These are phyloP conservation scores for Chlorella sp. DNA, from an alignment of 139 green algal species.

Conservation along the genomic window DNA sequence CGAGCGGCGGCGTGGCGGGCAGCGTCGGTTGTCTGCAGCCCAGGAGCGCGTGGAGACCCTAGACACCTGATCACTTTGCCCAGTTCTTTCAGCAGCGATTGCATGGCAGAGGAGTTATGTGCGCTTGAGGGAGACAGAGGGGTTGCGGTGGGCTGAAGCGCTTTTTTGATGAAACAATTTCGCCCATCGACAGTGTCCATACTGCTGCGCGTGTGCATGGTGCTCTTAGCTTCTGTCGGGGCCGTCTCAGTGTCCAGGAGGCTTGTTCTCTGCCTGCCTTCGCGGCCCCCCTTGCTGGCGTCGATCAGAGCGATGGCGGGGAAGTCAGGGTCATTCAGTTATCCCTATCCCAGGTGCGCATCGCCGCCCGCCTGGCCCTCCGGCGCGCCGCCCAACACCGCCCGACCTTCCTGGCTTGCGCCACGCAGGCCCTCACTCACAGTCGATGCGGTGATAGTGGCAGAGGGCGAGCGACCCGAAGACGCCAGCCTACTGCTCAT, in stretches of 20 bases:
- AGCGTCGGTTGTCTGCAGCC: not conserved
- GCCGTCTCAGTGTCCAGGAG: not conserved
- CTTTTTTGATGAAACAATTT: not conserved
- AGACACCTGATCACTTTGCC: conserved; percentile 14
- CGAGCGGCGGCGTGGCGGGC: not conserved
- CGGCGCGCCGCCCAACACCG: not conserved
- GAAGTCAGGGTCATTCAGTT: too few relatives aligned
- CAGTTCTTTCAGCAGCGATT: conserved; percentile 1
- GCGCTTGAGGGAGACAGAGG: too few relatives aligned
- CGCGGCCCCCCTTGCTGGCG: not conserved
- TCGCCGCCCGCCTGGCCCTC: not conserved
- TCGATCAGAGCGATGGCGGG: too few relatives aligned
- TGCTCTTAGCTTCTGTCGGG: not conserved
- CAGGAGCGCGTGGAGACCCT: not conserved
- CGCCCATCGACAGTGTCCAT: not conserved
- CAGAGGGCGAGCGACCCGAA: not conserved
- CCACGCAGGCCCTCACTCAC: conserved; percentile 42
- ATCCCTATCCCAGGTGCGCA: too few relatives aligned
- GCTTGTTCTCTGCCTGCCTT: not conserved
- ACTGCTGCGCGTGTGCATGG: not conserved
- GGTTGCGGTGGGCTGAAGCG: not conserved
- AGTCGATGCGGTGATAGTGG: conserved; percentile 41
- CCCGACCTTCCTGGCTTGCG: not conserved
- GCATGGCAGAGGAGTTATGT: not conserved
- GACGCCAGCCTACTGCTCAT: conserved; percentile 35